Base-by-base conservation (phyloP, 2,329 filamentous ascomycete genomes). In the Ophiostoma tasmaniense region DNA sequence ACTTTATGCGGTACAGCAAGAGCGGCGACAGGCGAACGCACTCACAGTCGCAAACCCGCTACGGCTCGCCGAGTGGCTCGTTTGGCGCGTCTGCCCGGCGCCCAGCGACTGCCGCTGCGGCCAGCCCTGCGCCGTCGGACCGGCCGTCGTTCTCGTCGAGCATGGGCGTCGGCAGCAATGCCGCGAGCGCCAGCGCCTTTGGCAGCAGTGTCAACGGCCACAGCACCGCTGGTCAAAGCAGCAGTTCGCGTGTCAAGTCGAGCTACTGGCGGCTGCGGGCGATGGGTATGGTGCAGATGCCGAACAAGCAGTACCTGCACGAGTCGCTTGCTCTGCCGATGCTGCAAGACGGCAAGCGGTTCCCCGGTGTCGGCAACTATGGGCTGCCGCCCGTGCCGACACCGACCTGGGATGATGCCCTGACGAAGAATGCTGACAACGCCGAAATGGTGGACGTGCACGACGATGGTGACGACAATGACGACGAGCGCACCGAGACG, bases 271-370 rank as follows among this genome's bases (percentile, higher is more conserved):
- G 78, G 5, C 76, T 83, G 69, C 83, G 82, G 67, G 81, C 81
- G 59, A 82, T 83, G 81, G 81, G 81, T 11, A 68, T 74, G 55
- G 69, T 74, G 35, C 72, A 72, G 67, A 74, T 74, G 73, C 73
- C 73, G 25, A 73, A 74, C 70, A 70, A 70, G 30, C 64, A 73
- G 69, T 74, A 74, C 62, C 82, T 71, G 73, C 84, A 84, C 6
- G 84, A 86, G 71, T 78, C 79, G 2, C 77, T 87, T 35, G 73
- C 72, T 20, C 67, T 71, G 45, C 80, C 83, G 33, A 80, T 83
- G 73, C 74, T 80, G 55, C 68, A 62, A 2, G 78, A 79, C 64
- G 79, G 79, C 33, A 80, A 79, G 71, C 77, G 78, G 7, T 80
- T 78, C 68, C 73, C 76, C 0, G 78, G 78, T 2, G 71, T 79